Evolutionary conservation across 2,329 filamentous ascomycete genomes (phyloP).

Genomic region (Curvularia spicifera): DNA sequence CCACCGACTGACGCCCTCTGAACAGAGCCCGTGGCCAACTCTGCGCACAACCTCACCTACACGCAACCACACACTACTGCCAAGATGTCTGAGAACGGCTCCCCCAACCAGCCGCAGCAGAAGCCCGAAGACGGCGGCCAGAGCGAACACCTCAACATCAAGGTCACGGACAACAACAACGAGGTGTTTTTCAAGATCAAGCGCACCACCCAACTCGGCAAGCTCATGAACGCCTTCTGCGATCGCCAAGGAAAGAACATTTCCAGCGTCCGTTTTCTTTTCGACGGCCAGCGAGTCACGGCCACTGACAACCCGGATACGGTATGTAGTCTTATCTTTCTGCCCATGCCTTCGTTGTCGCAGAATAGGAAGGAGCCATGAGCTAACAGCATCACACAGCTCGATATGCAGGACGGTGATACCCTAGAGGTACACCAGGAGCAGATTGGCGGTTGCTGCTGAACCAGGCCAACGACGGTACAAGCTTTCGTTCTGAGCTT

Average conservation of each 20-base stretch:
- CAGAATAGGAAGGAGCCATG: not conserved
- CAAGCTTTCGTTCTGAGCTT: conserved; percentile 13
- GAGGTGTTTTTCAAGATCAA: conserved; percentile 99
- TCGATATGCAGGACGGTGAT: conserved; percentile 96
- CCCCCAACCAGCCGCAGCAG: conserved; percentile 48
- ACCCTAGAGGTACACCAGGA: conserved; percentile 98
- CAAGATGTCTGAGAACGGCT: conserved; percentile 54
- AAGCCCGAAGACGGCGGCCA: conserved; percentile 56
- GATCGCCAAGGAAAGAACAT: conserved; percentile 90
- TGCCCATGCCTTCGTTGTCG: not conserved
- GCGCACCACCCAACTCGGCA: conserved; percentile 91
- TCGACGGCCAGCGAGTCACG: conserved; percentile 93
- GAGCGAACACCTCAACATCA: conserved; percentile 94
- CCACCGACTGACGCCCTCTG: conserved; percentile 22
- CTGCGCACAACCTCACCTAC: not conserved
- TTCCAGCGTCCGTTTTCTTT: conserved; percentile 87
- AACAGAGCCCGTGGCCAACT: conserved; percentile 5
- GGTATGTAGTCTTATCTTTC: conserved; percentile 63
- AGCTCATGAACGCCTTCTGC: conserved; percentile 98
- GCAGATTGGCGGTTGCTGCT: conserved; percentile 78
- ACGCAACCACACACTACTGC: not conserved
- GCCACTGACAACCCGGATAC: conserved; percentile 87
- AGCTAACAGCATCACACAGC: conserved; percentile 59
- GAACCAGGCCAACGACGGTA: conserved; percentile 11
- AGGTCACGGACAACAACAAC: conserved; percentile 99